These are phyloP conservation scores for Apiospora malaysiana DNA, from an alignment of 2,329 filamentous ascomycete species.

Conservation along the genomic window DNA sequence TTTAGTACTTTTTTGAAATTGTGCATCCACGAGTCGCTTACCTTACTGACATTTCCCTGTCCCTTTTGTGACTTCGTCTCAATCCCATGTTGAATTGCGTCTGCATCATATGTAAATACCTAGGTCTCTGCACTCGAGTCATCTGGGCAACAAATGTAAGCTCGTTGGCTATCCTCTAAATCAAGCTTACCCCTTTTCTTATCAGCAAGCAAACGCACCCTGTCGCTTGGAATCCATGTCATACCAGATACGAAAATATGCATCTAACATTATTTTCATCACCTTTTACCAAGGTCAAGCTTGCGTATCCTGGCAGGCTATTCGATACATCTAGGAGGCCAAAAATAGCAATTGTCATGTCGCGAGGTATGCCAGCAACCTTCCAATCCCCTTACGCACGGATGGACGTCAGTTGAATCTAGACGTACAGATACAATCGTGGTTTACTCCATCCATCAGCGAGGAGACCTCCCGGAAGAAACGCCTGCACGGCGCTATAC, in stretches of 20 bases:
- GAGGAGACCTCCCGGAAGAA: constrained; percentile 38
- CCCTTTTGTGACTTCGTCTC: background rate
- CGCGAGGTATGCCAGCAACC: too few relatives aligned
- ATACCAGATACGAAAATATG: background rate
- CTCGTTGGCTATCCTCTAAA: background rate
- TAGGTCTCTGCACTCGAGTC: too few relatives aligned
- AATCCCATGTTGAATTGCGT: background rate
- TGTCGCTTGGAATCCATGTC: background rate
- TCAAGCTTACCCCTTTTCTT: background rate
- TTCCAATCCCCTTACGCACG: too few relatives aligned
- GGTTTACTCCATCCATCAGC: constrained; percentile 26
- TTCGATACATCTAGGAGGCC: too few relatives aligned
- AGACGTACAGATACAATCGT: too few relatives aligned
- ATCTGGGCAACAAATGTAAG: too few relatives aligned
- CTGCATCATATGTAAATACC: too few relatives aligned
- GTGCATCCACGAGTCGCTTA: background rate
- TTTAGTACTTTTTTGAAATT: background rate
- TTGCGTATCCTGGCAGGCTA: too few relatives aligned
- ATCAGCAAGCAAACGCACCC: background rate
- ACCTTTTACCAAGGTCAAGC: too few relatives aligned
- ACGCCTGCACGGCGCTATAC: constrained; percentile 35
- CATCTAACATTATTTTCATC: too few relatives aligned
- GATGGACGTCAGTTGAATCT: too few relatives aligned
- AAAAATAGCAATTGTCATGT: too few relatives aligned
- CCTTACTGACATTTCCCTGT: background rate